Base-by-base conservation (phyloP, 768 basidiomycete species). In the Lactarius indigo region DNA sequence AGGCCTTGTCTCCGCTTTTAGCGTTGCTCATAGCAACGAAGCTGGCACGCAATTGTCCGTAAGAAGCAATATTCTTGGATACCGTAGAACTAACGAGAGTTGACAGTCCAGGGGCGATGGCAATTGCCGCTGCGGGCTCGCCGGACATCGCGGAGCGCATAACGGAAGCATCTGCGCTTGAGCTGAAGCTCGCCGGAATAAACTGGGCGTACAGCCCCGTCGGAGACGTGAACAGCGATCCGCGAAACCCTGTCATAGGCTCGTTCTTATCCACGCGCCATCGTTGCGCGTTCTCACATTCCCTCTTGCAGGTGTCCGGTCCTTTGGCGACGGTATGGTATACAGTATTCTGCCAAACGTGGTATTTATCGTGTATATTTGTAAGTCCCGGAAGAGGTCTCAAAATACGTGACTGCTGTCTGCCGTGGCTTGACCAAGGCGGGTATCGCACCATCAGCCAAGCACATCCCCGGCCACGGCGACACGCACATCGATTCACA, bases 391-490 rank as follows among this genome's bases (percentile, higher is more conserved):
- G 64, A 71, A 8, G 73, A 81, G 39, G 89, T 89, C 4, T 79
- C 81, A 0, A 68, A 74, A 52, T 87, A 82, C 63, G 84, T 81
- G 0, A 65, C 71, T 0, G 84, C 85, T 0, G 84, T 83, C 18
- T 77, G 79, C 44, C 72, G 72, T 1, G 88, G 87, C 3, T 78
- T 88, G 20, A 77, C 79, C 0, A 71, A 78, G 5, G 76, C 78
- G 0, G 82, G 81, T 1, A 75, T 90, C 12, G 87, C 88, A 2
- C 82, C 89, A 0, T 85, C 80, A 28, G 82, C 83, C 3, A 91
- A 90, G 71, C 89, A 90, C 71, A 90, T 90, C 70, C 89, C 88
- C 0, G 89, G 89, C 0, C 89, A 90, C 67, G 88, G 89, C 0
- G 88, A 90, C 63, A 91, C 89, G 1, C 81, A 86, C 63, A 78